Conservation (phyloP, 2,329 filamentous ascomycete genomes). For the Seiridium unicorne region DNA sequence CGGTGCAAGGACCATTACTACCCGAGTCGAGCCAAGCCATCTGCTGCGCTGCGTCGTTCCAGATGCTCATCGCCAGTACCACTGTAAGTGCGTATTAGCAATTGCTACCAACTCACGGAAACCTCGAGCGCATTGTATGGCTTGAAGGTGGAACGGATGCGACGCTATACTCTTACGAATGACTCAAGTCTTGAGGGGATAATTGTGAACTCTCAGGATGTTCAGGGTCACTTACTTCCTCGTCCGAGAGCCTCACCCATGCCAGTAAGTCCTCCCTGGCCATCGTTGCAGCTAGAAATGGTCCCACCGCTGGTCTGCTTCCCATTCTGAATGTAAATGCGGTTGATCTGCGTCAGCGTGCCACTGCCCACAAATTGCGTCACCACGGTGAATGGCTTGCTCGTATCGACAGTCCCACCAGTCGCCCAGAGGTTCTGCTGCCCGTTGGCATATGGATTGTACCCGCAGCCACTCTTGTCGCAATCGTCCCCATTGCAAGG, state of each 20-base stretch:
- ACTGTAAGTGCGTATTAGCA: constrained; percentile 15
- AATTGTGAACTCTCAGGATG: neutral
- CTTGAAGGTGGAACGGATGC: neutral
- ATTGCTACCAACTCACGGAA: neutral
- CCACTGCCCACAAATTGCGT: constrained; percentile 6
- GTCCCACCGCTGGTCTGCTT: constrained; percentile 56
- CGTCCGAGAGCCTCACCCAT: constrained; percentile 46
- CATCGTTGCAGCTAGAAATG: constrained; percentile 51
- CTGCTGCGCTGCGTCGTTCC: constrained; percentile 65
- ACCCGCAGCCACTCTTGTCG: constrained; percentile 2
- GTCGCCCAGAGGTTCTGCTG: neutral
- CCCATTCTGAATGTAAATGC: constrained; percentile 13
- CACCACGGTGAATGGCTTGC: constrained; percentile 47
- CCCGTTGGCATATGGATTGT: neutral
- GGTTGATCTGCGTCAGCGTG: constrained; percentile 5
- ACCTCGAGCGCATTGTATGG: neutral
- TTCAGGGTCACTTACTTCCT: constrained; percentile 11
- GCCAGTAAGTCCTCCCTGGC: constrained; percentile 56
- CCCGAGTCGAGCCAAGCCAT: constrained; percentile 76
- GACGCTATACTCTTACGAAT: neutral
- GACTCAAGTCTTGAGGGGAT: neutral
- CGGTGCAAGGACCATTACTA: constrained; percentile 58
- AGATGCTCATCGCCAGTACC: constrained; percentile 51
- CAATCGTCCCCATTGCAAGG: neutral
- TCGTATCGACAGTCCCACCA: constrained; percentile 49